Percentiles rank a stretch among this genome's conserved stretches.
Conservation (phyloP, 1,284 basidiomycete genomes). For the Ceratobasidium sp. region DNA sequence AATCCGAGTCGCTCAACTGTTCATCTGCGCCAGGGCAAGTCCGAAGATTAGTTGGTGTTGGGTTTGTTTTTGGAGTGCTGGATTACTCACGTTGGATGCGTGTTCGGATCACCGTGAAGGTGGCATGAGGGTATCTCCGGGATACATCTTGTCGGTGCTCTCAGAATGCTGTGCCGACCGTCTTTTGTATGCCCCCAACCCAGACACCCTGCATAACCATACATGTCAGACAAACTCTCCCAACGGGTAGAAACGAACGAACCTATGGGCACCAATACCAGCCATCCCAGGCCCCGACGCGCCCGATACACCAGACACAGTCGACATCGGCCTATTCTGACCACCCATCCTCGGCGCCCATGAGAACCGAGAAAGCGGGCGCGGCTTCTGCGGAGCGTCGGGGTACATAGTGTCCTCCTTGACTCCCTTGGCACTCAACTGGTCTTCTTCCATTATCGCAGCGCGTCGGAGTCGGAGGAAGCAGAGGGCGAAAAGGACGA, state of each 20-base stretch:
- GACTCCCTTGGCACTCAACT: conserved; percentile 11
- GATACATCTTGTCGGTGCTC: conserved; percentile 6
- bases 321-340: conserved; percentile 16
- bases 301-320: conserved; percentile 12
- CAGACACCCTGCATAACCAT: neutral
- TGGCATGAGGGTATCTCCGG: neutral
- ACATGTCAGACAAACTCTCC: neutral
- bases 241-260: neutral
- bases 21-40: no score
- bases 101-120: conserved; percentile 23
- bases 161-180: conserved; percentile 27
- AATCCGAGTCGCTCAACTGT: no score
- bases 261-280: conserved; percentile 31
- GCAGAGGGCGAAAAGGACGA: conserved; percentile 16
- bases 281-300: conserved; percentile 24
- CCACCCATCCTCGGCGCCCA: conserved; percentile 9
- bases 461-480: conserved; percentile 26
- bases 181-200: conserved; percentile 22
- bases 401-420: neutral
- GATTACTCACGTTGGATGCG: no score
- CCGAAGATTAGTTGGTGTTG: no score
- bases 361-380: conserved; percentile 22
- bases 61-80: no score
- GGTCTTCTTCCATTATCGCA: conserved; percentile 16
- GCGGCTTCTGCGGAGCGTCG: neutral